Conservation (phyloP, 1,284 basidiomycete species). For the Ceratobasidium papillatum region DNA sequence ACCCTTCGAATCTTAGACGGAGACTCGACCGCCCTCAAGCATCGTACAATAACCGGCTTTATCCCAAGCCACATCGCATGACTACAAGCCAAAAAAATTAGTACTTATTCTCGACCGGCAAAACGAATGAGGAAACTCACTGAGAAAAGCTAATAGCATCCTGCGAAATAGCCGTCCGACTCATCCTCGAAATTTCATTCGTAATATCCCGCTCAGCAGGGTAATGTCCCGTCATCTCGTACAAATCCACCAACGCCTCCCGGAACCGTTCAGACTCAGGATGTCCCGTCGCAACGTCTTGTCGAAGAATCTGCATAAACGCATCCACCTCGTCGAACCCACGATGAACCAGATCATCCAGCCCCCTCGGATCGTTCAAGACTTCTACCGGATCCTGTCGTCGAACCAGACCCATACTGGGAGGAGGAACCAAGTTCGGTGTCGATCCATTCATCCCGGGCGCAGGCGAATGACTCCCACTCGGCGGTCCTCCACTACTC, state of each 20-base stretch:
- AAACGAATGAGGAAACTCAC: constrained; percentile 24
- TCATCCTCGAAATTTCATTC: constrained; percentile 32
- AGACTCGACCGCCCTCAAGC: constrained; percentile 20
- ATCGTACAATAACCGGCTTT: constrained; percentile 20
- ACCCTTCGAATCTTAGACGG: constrained; percentile 35
- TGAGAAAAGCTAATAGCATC: constrained; percentile 35
- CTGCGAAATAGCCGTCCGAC: constrained; percentile 28
- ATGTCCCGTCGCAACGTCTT: constrained; percentile 34
- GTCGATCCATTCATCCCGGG: constrained; percentile 6
- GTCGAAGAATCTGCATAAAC: constrained; percentile 34
- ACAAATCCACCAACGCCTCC: constrained; percentile 33
- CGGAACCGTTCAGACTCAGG: constrained; percentile 25
- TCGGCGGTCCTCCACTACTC: not conserved
- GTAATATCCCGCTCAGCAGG: constrained; percentile 37
- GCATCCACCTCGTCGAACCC: constrained; percentile 28
- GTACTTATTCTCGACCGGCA: not conserved
- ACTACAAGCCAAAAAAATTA: not conserved
- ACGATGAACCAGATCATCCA: constrained; percentile 15
- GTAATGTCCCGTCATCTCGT: constrained; percentile 34
- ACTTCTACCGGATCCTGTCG: constrained; percentile 18
- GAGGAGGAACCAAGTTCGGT: not conserved
- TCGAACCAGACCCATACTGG: not conserved
- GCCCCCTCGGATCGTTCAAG: constrained; percentile 25
- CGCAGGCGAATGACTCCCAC: constrained; percentile 19
- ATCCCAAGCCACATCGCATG: constrained; percentile 21